Conservation (phyloP, 129 eudicot species). For the Flaveria ramosissima region DNA sequence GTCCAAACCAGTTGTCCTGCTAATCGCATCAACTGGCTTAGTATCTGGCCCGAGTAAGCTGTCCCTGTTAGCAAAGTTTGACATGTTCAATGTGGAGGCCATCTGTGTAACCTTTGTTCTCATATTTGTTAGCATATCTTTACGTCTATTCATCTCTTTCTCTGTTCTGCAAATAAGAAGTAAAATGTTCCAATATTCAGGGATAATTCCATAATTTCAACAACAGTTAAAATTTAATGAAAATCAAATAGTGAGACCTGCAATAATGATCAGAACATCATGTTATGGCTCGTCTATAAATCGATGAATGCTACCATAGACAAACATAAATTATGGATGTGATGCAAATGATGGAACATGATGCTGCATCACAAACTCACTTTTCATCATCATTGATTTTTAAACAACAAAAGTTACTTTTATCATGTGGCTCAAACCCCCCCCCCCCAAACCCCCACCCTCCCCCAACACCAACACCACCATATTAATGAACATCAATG, state of each 20-base stretch:
- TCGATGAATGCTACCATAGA: conserved; percentile 1
- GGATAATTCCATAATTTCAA: conserved; percentile 19
- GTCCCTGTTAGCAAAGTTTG: conserved; percentile 84
- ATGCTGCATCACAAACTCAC: background rate
- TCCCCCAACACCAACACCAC: background rate
- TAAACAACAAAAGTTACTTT: background rate
- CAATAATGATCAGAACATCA: background rate
- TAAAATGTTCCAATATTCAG: conserved; percentile 8
- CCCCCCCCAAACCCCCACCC: background rate
- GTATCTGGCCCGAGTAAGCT: conserved; percentile 88
- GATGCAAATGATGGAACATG: background rate
- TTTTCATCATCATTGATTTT: background rate
- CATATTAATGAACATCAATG: background rate
- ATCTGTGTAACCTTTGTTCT: conserved; percentile 79
- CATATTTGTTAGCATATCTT: conserved; percentile 70
- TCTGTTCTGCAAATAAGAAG: conserved; percentile 56
- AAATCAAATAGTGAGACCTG: background rate
- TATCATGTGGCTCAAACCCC: background rate
- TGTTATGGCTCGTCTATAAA: background rate
- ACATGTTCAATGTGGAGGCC: conserved; percentile 89
- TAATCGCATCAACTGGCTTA: conserved; percentile 82
- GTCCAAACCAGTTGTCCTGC: conserved; percentile 73
- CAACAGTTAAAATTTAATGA: background rate
- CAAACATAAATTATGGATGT: background rate
- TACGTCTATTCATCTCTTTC: conserved; percentile 89